A percentile compares a stretch with the other conserved stretches of the same genome.
Conservation (phyloP, 257 asterid species). For the Solanum chilense region DNA sequence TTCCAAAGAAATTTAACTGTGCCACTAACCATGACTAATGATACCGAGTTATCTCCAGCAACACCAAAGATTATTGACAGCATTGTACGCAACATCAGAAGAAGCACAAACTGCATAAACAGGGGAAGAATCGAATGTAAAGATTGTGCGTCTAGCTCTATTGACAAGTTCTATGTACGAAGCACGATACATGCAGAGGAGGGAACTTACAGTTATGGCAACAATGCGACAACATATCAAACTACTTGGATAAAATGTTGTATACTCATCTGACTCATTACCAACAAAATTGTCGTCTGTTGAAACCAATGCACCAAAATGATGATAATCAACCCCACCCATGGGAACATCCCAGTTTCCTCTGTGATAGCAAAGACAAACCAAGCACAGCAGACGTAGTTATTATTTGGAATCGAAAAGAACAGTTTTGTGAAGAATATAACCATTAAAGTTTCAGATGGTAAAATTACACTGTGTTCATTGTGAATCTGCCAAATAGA, state of each 20-base stretch:
- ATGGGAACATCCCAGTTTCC: conserved; percentile 70
- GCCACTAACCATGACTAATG: conserved; percentile 34
- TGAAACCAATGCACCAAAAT: conserved; percentile 30
- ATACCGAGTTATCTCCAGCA: conserved; percentile 35
- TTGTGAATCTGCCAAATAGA: conserved; percentile 44
- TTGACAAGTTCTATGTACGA: neutral
- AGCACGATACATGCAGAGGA: neutral
- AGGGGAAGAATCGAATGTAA: neutral
- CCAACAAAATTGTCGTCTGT: conserved; percentile 22
- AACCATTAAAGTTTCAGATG: neutral
- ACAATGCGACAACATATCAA: conserved; percentile 57
- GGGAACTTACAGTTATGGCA: conserved; percentile 48
- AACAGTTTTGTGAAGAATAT: neutral
- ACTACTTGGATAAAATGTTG: conserved; percentile 36
- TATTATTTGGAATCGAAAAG: neutral
- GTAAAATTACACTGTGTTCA: conserved; percentile 51
- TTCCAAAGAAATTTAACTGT: neutral
- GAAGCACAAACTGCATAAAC: conserved; percentile 41
- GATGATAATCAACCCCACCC: conserved; percentile 38
- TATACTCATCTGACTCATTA: conserved; percentile 28
- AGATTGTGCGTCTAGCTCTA: neutral
- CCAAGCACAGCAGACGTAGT: neutral
- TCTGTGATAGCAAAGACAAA: conserved; percentile 15
- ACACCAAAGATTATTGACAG: conserved; percentile 39
- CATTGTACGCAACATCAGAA: conserved; percentile 57